Evolutionary conservation across 1,139 yeast genomes (phyloP).

Genomic region (Taphrina betulina): DNA sequence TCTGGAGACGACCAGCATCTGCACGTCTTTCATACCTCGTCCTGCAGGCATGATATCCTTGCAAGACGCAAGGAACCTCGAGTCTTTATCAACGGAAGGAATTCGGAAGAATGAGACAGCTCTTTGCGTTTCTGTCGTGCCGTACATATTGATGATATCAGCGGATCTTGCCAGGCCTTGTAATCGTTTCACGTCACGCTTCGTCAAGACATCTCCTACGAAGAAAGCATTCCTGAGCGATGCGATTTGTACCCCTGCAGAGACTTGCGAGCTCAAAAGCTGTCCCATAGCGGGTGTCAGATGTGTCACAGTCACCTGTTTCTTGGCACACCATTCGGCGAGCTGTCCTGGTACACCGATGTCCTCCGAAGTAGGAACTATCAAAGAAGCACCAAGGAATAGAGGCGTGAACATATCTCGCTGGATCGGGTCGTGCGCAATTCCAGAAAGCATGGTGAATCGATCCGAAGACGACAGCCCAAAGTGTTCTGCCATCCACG

Average conservation of each 20-base stretch:
- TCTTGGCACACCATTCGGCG: conserved; percentile 94
- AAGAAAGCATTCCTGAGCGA: conserved; percentile 92
- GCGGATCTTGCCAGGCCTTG: conserved; percentile 91
- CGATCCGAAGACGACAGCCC: conserved; percentile 73
- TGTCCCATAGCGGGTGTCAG: conserved; percentile 99
- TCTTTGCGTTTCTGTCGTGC: conserved; percentile 98
- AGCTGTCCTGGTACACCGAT: conserved; percentile 97
- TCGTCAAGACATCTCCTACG: conserved; percentile 95
- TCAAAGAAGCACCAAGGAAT: conserved; percentile 86
- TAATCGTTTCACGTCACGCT: conserved; percentile 89
- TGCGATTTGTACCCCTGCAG: conserved; percentile 68
- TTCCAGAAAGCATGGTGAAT: conserved; percentile 97
- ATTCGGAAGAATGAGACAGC: conserved; percentile 94
- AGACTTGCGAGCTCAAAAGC: conserved; percentile 89
- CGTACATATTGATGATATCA: conserved; percentile 93
- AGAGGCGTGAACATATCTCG: conserved; percentile 98
- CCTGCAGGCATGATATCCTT: conserved; percentile 99
- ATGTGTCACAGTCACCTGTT: conserved; percentile 93
- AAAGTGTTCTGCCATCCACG: conserved; percentile 94
- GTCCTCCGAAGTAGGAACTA: conserved; percentile 94
- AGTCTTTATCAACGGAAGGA: conserved; percentile 65
- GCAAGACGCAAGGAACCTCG: conserved; percentile 72
- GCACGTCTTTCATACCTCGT: conserved; percentile 93
- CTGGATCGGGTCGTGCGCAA: conserved; percentile 98
- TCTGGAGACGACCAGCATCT: conserved; percentile 87